Percentiles rank a stretch among this genome's conserved stretches.
Conservation (phyloP, 345 rosid genomes). For the Ceriops zippeliana region DNA sequence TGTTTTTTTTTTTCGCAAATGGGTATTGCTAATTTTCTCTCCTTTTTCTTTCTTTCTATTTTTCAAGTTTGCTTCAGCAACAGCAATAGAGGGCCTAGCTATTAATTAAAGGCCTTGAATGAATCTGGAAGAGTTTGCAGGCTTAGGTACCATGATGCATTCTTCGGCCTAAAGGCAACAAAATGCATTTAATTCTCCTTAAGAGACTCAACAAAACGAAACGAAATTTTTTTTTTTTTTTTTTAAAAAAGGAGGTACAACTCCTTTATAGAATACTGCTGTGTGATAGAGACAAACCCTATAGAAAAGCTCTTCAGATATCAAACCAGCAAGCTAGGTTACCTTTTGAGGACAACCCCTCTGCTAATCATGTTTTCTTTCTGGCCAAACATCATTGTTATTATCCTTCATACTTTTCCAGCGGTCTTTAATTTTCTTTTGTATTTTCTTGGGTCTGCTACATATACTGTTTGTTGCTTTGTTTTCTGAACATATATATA, state of each 20-base stretch:
- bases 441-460: not conserved
- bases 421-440: not conserved
- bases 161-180: constrained; percentile 26
- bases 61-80: not conserved
- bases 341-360: too few relatives aligned
- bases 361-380: not conserved
- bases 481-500: not conserved
- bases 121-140: constrained; percentile 37
- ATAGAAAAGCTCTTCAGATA: not conserved
- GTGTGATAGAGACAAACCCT: constrained; percentile 29
- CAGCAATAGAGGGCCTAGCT: constrained; percentile 37
- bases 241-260: constrained; percentile 8
- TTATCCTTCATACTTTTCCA: constrained; percentile 9
- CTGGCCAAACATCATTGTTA: not conserved
- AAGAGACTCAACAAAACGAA: constrained; percentile 24
- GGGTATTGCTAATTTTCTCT: not conserved
- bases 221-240: too few relatives aligned
- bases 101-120: constrained; percentile 32
- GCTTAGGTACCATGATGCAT: constrained; percentile 40
- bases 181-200: constrained; percentile 46
- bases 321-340: too few relatives aligned
- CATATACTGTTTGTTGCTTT: not conserved
- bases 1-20: not conserved
- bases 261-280: constrained; percentile 20
- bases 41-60: not conserved